Evolutionary conservation across 164 flowering plant species (phyloP).

Genomic region (Chimonanthus praecox): DNA sequence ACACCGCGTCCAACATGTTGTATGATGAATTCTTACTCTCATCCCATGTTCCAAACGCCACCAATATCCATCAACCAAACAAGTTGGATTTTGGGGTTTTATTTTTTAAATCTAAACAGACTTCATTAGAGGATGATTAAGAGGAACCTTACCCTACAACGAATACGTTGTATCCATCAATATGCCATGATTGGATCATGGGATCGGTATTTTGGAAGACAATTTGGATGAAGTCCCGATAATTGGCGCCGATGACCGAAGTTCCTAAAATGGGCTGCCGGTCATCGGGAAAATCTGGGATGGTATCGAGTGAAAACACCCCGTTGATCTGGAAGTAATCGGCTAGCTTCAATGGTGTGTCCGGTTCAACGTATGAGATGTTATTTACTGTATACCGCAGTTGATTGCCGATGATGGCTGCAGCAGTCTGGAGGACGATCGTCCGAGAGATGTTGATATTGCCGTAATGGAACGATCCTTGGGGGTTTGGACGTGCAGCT

Average conservation of each 20-base stretch:
- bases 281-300: conserved; percentile 43
- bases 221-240: conserved; percentile 59
- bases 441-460: conserved; percentile 47
- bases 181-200: conserved; percentile 67
- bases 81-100: no score
- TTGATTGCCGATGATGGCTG: conserved; percentile 43
- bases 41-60: conserved; percentile 29
- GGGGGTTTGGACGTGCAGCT: conserved; percentile 92
- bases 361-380: conserved; percentile 66
- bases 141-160: conserved; percentile 59
- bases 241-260: conserved; percentile 74
- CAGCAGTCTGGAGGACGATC: conserved; percentile 44
- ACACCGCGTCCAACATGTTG: conserved; percentile 31
- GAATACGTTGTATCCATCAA: conserved; percentile 75
- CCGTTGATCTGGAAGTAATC: conserved; percentile 71
- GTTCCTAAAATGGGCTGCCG: conserved; percentile 38
- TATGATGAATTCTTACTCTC: conserved; percentile 13
- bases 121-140: no score
- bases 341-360: conserved; percentile 77
- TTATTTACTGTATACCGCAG: conserved; percentile 76
- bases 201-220: conserved; percentile 70
- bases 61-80: neutral
- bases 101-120: no score
- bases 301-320: conserved; percentile 66
- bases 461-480: conserved; percentile 92